Conservation (phyloP, 257 asterid genomes). For the Solanum ossicruentum region DNA sequence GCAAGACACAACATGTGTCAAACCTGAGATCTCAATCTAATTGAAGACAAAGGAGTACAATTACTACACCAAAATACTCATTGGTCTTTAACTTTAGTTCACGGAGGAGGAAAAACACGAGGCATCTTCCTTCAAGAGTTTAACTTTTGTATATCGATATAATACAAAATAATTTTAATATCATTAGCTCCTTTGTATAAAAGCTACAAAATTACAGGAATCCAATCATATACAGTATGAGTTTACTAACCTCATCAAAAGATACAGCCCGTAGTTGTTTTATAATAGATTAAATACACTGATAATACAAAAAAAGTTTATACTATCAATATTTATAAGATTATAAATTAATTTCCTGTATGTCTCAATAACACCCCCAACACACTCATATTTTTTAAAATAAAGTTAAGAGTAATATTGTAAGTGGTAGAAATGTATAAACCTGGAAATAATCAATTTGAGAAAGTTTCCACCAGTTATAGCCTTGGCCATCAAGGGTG, state of each 20-base stretch:
- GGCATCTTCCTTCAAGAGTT: neutral
- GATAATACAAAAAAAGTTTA: neutral
- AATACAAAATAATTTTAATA: neutral
- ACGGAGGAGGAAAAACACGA: neutral
- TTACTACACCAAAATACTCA: neutral
- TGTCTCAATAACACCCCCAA: no score
- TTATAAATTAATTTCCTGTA: neutral
- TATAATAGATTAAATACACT: neutral
- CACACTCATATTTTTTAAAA: neutral
- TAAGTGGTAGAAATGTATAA: neutral
- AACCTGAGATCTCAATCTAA: neutral
- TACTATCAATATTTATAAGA: neutral
- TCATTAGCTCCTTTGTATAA: neutral
- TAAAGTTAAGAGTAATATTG: neutral
- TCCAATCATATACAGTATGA: neutral
- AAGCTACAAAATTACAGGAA: no score
- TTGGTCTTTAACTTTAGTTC: neutral
- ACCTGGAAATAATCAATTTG: slow-evolving; percentile 24
- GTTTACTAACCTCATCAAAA: neutral
- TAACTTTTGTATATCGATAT: neutral
- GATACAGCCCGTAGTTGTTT: neutral
- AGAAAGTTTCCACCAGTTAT: slow-evolving; percentile 62
- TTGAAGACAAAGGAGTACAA: neutral
- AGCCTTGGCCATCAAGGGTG: slow-evolving; percentile 70
- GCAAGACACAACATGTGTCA: fast-evolving